Evolutionary conservation across 352 stramenopile genomes (phyloP).

Genomic region (Thraustotheca clavata): DNA sequence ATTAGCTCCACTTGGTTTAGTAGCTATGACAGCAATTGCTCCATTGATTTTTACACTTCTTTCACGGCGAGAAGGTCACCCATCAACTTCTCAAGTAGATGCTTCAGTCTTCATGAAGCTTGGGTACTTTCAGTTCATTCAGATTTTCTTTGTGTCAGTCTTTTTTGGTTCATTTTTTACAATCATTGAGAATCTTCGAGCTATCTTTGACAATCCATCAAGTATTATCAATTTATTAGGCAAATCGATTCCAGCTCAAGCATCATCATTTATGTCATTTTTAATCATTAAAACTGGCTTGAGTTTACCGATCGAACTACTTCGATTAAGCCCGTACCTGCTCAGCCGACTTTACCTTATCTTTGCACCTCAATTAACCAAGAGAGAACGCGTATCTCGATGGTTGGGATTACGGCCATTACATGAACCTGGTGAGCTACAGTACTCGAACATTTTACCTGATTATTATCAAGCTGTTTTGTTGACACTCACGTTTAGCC

Average conservation of each 20-base stretch:
- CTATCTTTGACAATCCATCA: constrained; percentile 64
- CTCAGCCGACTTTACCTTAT: constrained; percentile 41
- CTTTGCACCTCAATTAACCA: constrained; percentile 51
- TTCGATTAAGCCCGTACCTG: constrained; percentile 45
- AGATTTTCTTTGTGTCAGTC: constrained; percentile 78
- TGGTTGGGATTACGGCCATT: constrained; percentile 54
- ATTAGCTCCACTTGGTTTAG: constrained; percentile 52
- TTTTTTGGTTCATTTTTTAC: constrained; percentile 42
- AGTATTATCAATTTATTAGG: constrained; percentile 60
- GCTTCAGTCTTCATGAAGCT: constrained; percentile 67
- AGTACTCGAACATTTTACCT: constrained; percentile 45
- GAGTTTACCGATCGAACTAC: constrained; percentile 45
- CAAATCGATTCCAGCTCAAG: constrained; percentile 65
- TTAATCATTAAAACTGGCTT: constrained; percentile 63
- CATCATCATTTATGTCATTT: constrained; percentile 81
- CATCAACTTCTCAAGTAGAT: constrained; percentile 52
- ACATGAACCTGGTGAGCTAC: constrained; percentile 43
- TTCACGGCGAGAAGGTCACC: constrained; percentile 53
- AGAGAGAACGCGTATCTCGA: constrained; percentile 36
- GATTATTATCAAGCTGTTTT: constrained; percentile 62
- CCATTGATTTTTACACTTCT: constrained; percentile 56
- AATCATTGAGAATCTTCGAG: constrained; percentile 60
- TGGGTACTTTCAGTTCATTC: constrained; percentile 70
- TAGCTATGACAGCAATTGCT: constrained; percentile 48
- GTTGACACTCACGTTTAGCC: constrained; percentile 65